These are phyloP conservation scores for Apostasia shenzhenica DNA, from an alignment of 106 monocot species.

Conservation along the genomic window DNA sequence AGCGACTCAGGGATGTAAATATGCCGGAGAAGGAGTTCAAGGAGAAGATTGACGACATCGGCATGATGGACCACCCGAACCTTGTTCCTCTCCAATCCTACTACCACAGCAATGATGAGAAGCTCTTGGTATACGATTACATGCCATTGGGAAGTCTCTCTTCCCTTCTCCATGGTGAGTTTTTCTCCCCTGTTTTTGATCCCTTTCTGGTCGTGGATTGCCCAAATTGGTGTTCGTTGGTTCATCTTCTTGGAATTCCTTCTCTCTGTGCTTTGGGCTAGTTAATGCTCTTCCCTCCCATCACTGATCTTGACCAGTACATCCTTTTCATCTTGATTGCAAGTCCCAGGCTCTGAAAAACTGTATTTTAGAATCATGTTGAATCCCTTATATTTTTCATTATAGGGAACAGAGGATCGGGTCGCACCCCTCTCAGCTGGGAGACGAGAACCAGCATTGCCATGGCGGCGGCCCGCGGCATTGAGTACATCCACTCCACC, in stretches of 20 bases:
- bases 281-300: no score
- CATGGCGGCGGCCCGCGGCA: constrained; percentile 49
- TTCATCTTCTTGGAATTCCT: no score
- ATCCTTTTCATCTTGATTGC: no score
- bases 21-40: constrained; percentile 57
- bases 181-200: background rate
- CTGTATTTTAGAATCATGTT: no score
- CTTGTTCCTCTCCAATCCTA: constrained; percentile 60
- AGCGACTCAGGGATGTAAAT: constrained; percentile 68
- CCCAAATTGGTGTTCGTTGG: no score
- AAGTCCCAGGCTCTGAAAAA: no score
- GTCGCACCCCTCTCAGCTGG: constrained; percentile 64
- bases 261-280: no score
- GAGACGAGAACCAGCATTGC: constrained; percentile 46
- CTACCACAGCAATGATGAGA: constrained; percentile 78
- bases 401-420: constrained; percentile 56
- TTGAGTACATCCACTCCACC: constrained; percentile 77
- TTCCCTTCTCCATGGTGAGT: constrained; percentile 68
- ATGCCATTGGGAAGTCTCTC: constrained; percentile 83
- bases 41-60: constrained; percentile 51
- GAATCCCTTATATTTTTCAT: no score
- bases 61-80: constrained; percentile 52
- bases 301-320: no score
- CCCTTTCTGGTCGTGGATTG: background rate
- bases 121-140: constrained; percentile 83